Percentiles rank a stretch among this genome's conserved stretches.
These are phyloP conservation scores for Trichophyton schoenleinii DNA, from an alignment of 2,329 filamentous ascomycete genomes.

Conservation along the genomic window DNA sequence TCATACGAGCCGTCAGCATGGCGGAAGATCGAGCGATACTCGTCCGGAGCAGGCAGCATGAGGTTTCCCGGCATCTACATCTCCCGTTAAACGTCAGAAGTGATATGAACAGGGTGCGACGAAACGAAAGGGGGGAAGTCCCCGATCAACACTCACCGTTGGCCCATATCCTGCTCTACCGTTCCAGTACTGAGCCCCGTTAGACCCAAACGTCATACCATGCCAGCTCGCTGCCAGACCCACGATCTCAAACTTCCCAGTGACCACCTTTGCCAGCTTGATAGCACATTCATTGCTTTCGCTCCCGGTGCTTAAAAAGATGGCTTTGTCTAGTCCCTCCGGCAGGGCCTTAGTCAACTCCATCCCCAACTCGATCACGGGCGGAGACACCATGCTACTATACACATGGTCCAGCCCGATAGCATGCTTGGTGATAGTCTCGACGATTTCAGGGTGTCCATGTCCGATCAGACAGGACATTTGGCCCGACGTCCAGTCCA, in stretches of 20 bases:
- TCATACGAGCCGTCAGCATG: conserved; percentile 49
- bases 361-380: conserved; percentile 44
- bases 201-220: conserved; percentile 45
- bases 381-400: conserved; percentile 46
- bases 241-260: conserved; percentile 53
- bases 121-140: background rate
- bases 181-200: conserved; percentile 42
- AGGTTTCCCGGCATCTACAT: conserved; percentile 42
- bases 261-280: conserved; percentile 51
- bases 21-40: conserved; percentile 50
- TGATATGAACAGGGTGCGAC: background rate
- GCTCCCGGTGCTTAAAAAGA: conserved; percentile 47
- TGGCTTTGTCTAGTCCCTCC: conserved; percentile 38
- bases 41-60: conserved; percentile 47
- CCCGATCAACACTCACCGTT: conserved; percentile 3
- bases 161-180: conserved; percentile 39
- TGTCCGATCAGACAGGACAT: conserved; percentile 46
- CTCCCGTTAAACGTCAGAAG: background rate
- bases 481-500: conserved; percentile 41
- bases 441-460: conserved; percentile 39
- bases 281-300: conserved; percentile 52
- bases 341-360: conserved; percentile 41
- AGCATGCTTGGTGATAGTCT: conserved; percentile 39
- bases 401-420: conserved; percentile 46
- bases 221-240: conserved; percentile 49